phyloP scores from a whole-genome alignment of 306 rosid species.

The Fragaria nilgerrensis region DNA sequence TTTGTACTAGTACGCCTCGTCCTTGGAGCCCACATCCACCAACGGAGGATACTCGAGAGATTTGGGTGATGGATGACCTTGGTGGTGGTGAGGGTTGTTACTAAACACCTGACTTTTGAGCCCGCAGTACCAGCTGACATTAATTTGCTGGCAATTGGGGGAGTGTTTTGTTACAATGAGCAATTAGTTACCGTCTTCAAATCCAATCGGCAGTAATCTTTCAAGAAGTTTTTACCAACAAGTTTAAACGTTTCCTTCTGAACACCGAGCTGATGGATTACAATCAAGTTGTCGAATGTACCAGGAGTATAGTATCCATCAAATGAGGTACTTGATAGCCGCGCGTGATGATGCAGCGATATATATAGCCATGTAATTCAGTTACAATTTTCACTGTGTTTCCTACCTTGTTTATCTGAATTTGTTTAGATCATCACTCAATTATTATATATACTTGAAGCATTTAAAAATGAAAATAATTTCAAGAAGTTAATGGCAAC shows the following conservation, averaged over 20 bases:
- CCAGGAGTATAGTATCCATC: neutral
- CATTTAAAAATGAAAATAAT: no score
- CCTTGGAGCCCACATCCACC: neutral
- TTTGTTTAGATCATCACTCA: no score
- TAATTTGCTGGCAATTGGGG: no score
- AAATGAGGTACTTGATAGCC: no score
- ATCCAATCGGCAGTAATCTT: neutral
- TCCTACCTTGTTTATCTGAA: no score
- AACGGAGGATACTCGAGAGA: neutral
- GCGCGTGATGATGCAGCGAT: no score
- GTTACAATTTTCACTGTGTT: no score
- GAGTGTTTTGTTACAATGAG: neutral
- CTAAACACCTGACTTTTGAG: neutral
- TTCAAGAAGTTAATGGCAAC: no score
- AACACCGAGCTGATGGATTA: neutral
- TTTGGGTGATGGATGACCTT: slow-evolving; percentile 1
- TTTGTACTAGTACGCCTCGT: neutral
- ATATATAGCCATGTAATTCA: no score
- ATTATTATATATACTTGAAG: no score
- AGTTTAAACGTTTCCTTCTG: neutral
- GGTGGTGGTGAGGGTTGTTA: slow-evolving; percentile 2
- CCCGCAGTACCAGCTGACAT: neutral
- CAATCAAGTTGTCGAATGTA: no score
- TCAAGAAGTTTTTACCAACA: neutral
- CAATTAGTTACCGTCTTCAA: neutral